Base-by-base conservation (phyloP, 2,329 filamentous ascomycete genomes). In the Trichoderma harzianum region DNA sequence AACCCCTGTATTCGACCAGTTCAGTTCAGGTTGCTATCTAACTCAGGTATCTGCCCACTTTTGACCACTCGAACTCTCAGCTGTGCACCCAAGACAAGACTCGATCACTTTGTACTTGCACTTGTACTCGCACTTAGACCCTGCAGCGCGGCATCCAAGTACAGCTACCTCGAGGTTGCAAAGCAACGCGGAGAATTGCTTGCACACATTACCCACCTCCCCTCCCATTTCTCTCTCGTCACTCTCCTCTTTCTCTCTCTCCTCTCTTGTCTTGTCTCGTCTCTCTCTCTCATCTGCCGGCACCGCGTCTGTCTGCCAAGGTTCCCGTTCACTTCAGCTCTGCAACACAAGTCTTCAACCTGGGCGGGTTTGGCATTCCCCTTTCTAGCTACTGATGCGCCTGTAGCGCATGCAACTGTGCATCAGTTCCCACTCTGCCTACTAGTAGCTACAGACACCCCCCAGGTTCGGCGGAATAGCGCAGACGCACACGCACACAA, bases 361-460 rank as follows among this genome's bases (percentile, higher is more conserved):
- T 65, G n/a, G 34, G 51, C 47, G 64, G 66, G 34, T 61, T 61
- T 60, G 55, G 30, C 55, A 60, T 60, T 69, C 66, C 55, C 66
- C 36, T 61, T 69, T 69, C 65, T 61, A 47, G 66, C 66, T 60
- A 51, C 55, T 69, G 39, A 71, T 71, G 69, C 60, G 69, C 69
- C 61, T 71, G 61, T 71, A 71, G 61, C 69, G 61, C 61, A 57
- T 65, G 69, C 69, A 70, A 62, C 68, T 70, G 68, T 43, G 69
- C 69, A 53, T 71, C 69, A 58, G 47, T 55, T 36, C 60, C 65
- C 65, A 69, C 67, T 39, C 26, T 43, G 51, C 30, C 24, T 16
- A 51, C 57, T 28, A 39, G 39, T 51, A 21, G 26, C 66, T 69
- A 69, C 66, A 58, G 55, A 39, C 66, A 70, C 68, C 68, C 68